Base-by-base conservation (phyloP, 345 rosid species). In the Rubroshorea leprosula region DNA sequence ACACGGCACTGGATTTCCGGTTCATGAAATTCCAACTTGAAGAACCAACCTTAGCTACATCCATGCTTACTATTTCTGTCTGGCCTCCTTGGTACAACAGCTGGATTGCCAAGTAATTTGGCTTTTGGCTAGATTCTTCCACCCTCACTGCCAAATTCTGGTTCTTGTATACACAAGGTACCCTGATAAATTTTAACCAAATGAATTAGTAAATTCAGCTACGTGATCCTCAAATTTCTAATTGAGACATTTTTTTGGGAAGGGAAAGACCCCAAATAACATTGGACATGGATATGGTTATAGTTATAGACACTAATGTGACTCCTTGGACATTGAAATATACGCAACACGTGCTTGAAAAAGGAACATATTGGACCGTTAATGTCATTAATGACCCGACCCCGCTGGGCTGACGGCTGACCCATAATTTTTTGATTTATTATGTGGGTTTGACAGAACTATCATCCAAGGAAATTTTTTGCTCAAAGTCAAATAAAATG, bases 21-120 rank as follows among this genome's bases (percentile, higher is more conserved):
- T 70, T 85, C 89, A 86, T 64, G 77, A 51, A 89, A 15, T 66
- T 63, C 99, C 99, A 89, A 13, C 55, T 75, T 2, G 94, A 75
- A 1, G 91, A 80, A 18, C 72, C 57, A 13, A 81, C 87, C 69
- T 70, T 71, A 23, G 97, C 96, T 9, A 89, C 78, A 67, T 89
- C 97, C 2, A 89, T 71, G 52, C 65, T 83, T 11, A 93, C 97
- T 0, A 93, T 59, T 58, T 93, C 97, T 0, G 99, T 93, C 69
- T 93, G 97, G 9, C 99, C 99, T 19, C 99, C 99, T 68, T 89
- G 97, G 67, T 85, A 77, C 61, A 89, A 65, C 38, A 89, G 41
- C 68, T 87, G 83, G 10, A 93, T 58, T 15, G 94, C 86, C 65
- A 93, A 62, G 72, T 89, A 85, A 53, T 76, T 17, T 46, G 96